Evolutionary conservation across 2,329 filamentous ascomycete species (phyloP).

Genomic region (Venturia aucupariae): DNA sequence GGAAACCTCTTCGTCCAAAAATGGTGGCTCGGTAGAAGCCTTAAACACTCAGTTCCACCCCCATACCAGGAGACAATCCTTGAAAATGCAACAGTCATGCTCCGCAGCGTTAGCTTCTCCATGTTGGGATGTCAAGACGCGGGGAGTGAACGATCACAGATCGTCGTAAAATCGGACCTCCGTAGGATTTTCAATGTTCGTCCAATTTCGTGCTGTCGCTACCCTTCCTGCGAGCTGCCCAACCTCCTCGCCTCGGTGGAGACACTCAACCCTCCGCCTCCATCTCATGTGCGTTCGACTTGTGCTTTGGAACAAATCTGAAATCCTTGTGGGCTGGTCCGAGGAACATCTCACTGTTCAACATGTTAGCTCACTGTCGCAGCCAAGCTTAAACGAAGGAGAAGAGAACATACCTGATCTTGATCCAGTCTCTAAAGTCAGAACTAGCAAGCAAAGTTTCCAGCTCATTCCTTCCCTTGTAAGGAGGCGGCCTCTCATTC

Average conservation of each 20-base stretch:
- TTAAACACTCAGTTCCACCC: background rate
- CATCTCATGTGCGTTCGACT: constrained; percentile 74
- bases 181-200: background rate
- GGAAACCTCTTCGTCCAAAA: background rate
- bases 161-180: background rate
- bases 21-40: background rate
- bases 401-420: constrained; percentile 65
- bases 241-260: background rate
- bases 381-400: background rate
- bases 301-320: constrained; percentile 95
- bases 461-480: constrained; percentile 74
- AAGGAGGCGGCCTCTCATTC: constrained; percentile 81
- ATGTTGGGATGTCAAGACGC: no score
- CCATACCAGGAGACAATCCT: background rate
- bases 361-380: background rate
- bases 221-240: background rate
- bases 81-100: background rate
- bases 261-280: background rate
- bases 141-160: background rate
- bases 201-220: background rate
- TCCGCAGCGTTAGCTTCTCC: no score
- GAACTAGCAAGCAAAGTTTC: constrained; percentile 87
- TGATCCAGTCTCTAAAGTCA: constrained; percentile 97
- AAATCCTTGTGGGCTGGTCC: constrained; percentile 85
- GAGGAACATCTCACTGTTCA: constrained; percentile 84